These are phyloP conservation scores for Chalara sp. DNA, from an alignment of 2,329 filamentous ascomycete genomes.

Conservation along the genomic window DNA sequence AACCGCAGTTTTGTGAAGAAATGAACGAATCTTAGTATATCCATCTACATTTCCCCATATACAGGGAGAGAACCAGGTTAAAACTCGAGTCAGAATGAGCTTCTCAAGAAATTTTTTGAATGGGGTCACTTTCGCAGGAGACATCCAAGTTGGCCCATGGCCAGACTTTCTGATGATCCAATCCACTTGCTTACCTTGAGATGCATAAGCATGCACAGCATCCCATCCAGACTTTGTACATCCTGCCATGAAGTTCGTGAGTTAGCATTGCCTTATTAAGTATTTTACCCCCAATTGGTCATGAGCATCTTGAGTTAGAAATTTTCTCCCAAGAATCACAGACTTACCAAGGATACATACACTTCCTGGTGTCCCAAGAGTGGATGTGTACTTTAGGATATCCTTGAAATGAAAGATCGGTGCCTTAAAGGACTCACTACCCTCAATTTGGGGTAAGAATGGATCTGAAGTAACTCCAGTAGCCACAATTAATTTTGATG, in stretches of 20 bases:
- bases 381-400: constrained; percentile 34
- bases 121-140: constrained; percentile 56
- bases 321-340: too few species aligned
- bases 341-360: constrained; percentile 50
- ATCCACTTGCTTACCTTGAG: constrained; percentile 47
- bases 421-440: constrained; percentile 37
- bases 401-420: constrained; percentile 45
- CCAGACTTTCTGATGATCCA: constrained; percentile 53
- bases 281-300: too few species aligned
- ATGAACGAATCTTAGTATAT: constrained; percentile 43
- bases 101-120: constrained; percentile 63
- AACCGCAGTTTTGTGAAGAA: constrained; percentile 50
- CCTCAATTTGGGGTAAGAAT: constrained; percentile 39
- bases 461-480: constrained; percentile 47
- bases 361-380: constrained; percentile 34
- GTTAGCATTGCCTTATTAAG: too few species aligned
- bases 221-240: constrained; percentile 59
- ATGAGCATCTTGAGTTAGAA: too few species aligned
- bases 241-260: too few species aligned
- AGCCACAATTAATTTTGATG: constrained; percentile 45
- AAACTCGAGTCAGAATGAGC: constrained; percentile 56
- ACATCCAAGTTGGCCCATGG: constrained; percentile 52
- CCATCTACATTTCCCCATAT: constrained; percentile 62
- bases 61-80: constrained; percentile 71
- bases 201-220: constrained; percentile 54